These are phyloP conservation scores for Ambrosiella beaveri DNA, from an alignment of 2,329 filamentous ascomycete species.

Conservation along the genomic window DNA sequence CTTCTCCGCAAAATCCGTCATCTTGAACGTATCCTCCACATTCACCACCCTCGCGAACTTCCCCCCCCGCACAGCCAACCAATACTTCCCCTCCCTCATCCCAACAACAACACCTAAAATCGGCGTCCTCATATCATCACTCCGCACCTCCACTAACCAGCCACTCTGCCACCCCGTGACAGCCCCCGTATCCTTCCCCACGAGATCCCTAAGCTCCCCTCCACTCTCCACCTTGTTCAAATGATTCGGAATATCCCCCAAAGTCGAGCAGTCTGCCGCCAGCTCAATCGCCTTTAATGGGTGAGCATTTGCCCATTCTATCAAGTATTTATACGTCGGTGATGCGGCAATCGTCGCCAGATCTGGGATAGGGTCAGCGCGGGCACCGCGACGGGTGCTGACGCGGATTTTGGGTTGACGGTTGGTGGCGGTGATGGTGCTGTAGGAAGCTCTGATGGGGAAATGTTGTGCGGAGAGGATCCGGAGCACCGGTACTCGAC, in stretches of 20 bases:
- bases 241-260: slow-evolving; percentile 8
- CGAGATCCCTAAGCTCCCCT: background rate
- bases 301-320: background rate
- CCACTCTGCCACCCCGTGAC: background rate
- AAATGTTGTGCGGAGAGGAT: too few species aligned
- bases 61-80: slow-evolving; percentile 37
- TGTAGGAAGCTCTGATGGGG: too few species aligned
- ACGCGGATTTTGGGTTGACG: too few species aligned
- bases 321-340: too few species aligned
- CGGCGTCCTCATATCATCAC: slow-evolving; percentile 25
- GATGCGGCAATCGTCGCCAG: too few species aligned
- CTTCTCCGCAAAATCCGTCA: slow-evolving; percentile 28
- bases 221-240: background rate
- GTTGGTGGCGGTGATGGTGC: too few species aligned
- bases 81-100: slow-evolving; percentile 30
- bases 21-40: slow-evolving; percentile 31
- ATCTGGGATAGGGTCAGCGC: too few species aligned
- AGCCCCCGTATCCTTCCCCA: background rate
- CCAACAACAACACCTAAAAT: slow-evolving; percentile 37
- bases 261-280: background rate
- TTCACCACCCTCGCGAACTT: slow-evolving; percentile 29
- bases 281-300: background rate
- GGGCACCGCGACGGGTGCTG: too few species aligned
- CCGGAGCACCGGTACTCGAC: too few species aligned
- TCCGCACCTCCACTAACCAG: slow-evolving; percentile 16